These are phyloP conservation scores for Phaeosphaeriaceae sp. DNA, from an alignment of 2,329 filamentous ascomycete species.

Conservation along the genomic window DNA sequence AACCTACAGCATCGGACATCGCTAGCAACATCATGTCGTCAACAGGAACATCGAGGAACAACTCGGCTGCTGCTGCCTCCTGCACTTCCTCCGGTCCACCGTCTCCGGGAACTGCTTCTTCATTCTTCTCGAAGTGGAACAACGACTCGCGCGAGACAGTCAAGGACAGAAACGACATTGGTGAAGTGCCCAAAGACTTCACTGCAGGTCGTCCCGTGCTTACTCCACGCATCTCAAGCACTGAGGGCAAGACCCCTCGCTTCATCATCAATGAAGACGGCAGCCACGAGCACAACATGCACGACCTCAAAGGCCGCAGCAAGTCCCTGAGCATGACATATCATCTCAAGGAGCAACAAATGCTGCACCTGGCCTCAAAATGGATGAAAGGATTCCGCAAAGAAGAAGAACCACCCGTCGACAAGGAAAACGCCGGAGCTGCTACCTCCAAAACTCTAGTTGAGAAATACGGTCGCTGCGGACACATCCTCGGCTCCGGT, in stretches of 20 bases:
- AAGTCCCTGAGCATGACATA: neutral
- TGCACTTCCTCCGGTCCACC: neutral
- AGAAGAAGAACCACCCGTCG: conserved; percentile 78
- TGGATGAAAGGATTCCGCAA: conserved; percentile 94
- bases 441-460: conserved; percentile 74
- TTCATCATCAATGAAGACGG: neutral
- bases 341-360: neutral
- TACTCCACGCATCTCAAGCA: neutral
- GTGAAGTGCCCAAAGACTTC: neutral
- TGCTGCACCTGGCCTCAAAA: conserved; percentile 62
- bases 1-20: neutral
- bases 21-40: no score
- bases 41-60: neutral
- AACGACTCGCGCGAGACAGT: neutral
- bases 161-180: neutral
- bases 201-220: neutral
- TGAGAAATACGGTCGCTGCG: conserved; percentile 98
- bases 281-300: neutral
- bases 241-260: neutral
- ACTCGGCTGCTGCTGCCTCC: neutral
- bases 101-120: neutral
- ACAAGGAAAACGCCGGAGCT: conserved; percentile 73
- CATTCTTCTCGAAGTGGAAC: neutral
- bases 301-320: neutral
- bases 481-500: conserved; percentile 93